Base-by-base conservation (phyloP, 805 yeast genomes). In the Yarrowia deformans region DNA sequence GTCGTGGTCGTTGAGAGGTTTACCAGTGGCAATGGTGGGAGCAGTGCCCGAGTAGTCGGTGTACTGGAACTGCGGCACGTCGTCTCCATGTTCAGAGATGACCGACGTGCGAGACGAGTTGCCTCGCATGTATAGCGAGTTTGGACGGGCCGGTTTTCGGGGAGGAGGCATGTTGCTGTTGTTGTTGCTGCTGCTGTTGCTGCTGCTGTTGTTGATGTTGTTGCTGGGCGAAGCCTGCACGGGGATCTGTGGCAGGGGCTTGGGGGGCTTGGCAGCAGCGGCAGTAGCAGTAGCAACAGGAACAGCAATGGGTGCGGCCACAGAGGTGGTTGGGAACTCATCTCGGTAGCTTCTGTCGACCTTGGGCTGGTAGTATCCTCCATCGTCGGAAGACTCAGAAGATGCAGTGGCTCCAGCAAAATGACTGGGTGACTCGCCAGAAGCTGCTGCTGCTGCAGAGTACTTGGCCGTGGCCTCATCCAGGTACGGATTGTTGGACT, bases 1-100 rank as follows among this genome's bases (percentile, higher is more conserved):
- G 69, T 74, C 75, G 18, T 72, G 67, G 68, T 71, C 75, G 23
- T 70, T 73, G n/a, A 55, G 67, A 18, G 68, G 70, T 34, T 50
- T 60, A 48, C 40, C 50, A 2, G 61, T 67, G 4, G 60, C 60
- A 9, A 54, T 45, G 1, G 55, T 50, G 19, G 45, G 54, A 8
- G 70, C 69, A 10, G 60, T 34, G 7, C 32, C 42, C 9, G 61
- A 40, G 52, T 19, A 32, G 45, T 34, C 69, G 8, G 69, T 18
- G 60, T 46, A 46, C 55, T 48, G 58, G 69, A 42, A n/a, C 39
- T 46, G 35, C 10, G 70, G 63, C 39, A 40, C 42, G 10, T 42
- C 60, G 18, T 42, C 60, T 5, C 54, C 70, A n/a, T 49, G 37
- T 19, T 48, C 69, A 9, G 64, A 50, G 8, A 52, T 58, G 19